Conservation (phyloP, 116 monocot species). For the Iris pallida region DNA sequence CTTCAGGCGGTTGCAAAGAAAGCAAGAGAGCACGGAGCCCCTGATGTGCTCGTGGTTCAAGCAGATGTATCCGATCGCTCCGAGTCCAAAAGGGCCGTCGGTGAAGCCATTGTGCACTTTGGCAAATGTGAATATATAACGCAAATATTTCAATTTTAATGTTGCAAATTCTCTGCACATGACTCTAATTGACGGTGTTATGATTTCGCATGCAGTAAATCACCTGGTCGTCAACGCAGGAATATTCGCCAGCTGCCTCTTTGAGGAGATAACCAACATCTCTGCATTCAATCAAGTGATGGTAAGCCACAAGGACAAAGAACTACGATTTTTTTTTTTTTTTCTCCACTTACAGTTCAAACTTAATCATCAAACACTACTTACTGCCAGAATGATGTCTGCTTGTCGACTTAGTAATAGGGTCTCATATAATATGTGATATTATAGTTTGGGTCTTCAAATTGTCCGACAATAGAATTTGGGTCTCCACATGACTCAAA, state of each 20-base stretch:
- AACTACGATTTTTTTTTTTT: no score
- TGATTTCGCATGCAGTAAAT: slow-evolving; percentile 39
- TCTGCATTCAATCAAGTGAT: slow-evolving; percentile 51
- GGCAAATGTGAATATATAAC: slow-evolving; percentile 29
- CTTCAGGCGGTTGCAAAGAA: slow-evolving; percentile 37
- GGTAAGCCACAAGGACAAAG: slow-evolving; percentile 23
- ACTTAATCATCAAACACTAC: no score
- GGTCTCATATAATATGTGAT: no score
- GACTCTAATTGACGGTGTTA: background rate
- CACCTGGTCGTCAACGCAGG: slow-evolving; percentile 58
- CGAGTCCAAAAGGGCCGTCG: slow-evolving; percentile 39
- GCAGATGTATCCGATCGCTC: slow-evolving; percentile 37
- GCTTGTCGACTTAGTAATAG: no score
- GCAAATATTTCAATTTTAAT: background rate
- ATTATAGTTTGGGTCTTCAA: no score
- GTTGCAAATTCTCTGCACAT: background rate
- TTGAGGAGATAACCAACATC: slow-evolving; percentile 24
- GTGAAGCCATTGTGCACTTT: slow-evolving; percentile 48
- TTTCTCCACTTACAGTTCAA: no score
- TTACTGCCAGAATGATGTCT: no score
- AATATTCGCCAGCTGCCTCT: slow-evolving; percentile 39
- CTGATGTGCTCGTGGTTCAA: slow-evolving; percentile 39
- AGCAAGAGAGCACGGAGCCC: slow-evolving; percentile 33
- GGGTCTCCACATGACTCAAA: no score
- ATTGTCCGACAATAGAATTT: no score